phyloP scores from a whole-genome alignment of 768 basidiomycete genomes.

The Calocybe cyanea region DNA sequence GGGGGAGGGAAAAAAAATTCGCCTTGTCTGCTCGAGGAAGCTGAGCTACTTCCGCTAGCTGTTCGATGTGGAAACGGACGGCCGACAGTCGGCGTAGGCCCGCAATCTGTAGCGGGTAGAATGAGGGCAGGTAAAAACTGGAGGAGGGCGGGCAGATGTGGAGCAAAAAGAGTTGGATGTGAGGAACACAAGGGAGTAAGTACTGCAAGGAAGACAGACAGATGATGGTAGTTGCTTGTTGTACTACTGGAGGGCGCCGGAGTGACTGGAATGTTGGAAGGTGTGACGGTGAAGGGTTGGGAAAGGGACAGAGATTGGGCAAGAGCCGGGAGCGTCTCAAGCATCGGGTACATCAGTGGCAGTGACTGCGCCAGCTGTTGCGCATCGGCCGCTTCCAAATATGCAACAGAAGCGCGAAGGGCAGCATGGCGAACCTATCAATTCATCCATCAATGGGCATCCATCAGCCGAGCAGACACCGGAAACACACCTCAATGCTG shows the following conservation, averaged over 20 bases:
- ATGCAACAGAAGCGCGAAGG: slow-evolving; percentile 65
- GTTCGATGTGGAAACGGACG: slow-evolving; percentile 37
- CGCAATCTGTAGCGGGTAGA: slow-evolving; percentile 51
- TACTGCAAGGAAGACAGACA: slow-evolving; percentile 63
- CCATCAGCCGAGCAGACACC: not conserved
- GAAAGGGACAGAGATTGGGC: slow-evolving; percentile 12
- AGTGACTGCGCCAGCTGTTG: slow-evolving; percentile 53
- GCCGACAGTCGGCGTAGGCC: slow-evolving; percentile 47
- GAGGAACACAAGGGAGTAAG: slow-evolving; percentile 69
- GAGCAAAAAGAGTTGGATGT: slow-evolving; percentile 68
- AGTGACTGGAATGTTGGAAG: not conserved
- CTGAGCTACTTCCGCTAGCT: slow-evolving; percentile 7
- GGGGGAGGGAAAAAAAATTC: slow-evolving; percentile 39
- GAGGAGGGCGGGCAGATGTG: slow-evolving; percentile 65
- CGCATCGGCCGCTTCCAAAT: slow-evolving; percentile 70
- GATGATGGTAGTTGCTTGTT: slow-evolving; percentile 39
- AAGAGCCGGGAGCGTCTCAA: slow-evolving; percentile 2
- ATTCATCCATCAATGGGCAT: not conserved
- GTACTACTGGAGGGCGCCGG: slow-evolving; percentile 14
- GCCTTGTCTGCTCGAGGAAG: slow-evolving; percentile 22
- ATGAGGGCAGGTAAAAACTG: slow-evolving; percentile 69
- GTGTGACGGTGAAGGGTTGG: not conserved
- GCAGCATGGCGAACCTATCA: slow-evolving; percentile 69
- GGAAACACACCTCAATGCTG: slow-evolving; percentile 49
- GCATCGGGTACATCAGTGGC: slow-evolving; percentile 23